Evolutionary conservation across 2,329 filamentous ascomycete species (phyloP), one percentile per base, ranked within the genome.

Genomic region (Calonectria pseudoreteaudii): DNA sequence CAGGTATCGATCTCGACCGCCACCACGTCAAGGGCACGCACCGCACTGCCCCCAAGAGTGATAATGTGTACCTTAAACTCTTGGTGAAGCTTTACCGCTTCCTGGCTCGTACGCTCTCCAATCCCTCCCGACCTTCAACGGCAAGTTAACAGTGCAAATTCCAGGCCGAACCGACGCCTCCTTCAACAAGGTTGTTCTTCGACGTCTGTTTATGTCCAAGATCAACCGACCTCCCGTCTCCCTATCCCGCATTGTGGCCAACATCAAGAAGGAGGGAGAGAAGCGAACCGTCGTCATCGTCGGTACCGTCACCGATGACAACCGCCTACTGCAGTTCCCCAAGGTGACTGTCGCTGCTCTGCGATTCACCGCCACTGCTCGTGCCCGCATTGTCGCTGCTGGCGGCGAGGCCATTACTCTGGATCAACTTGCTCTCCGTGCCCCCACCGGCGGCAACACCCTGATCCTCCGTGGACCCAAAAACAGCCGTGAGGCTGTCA

Each of bases 181-280:
- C 90, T 99, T 99, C 94, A 99, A 99, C 94, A 97, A 98, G 92
- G 94, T 97, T 84, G 93, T 99, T 86, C 94, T 99, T 84, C 95
- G 96, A 87, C 95, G 97, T 85, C 94, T 99, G 77, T 98, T 98
- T 86, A 98, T 97, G 95, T 98, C 95, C 87, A 95, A 96, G 89
- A 98, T 97, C 90, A 98, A 98, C 94, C 94, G 96, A 83, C 95
- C 95, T 76, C 95, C 97, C 79, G 93, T 99, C 84, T 98, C 96
- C 76, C 91, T 99, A 84, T 98, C 96, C 81, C 94, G 96, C 87
- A 95, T 98, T 85, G 93, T 90, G 79, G 87, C 89, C 85, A 94
- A 94, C 88, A 87, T 91, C 83, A 88, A 87, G 85, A 91, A 93
- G 83, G 89, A 89, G 79, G 88, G 88, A 79, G 90, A 92, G 86